phyloP scores from a whole-genome alignment of 2,329 filamentous ascomycete species.

The Pseudovirgaria hyperparasitica region DNA sequence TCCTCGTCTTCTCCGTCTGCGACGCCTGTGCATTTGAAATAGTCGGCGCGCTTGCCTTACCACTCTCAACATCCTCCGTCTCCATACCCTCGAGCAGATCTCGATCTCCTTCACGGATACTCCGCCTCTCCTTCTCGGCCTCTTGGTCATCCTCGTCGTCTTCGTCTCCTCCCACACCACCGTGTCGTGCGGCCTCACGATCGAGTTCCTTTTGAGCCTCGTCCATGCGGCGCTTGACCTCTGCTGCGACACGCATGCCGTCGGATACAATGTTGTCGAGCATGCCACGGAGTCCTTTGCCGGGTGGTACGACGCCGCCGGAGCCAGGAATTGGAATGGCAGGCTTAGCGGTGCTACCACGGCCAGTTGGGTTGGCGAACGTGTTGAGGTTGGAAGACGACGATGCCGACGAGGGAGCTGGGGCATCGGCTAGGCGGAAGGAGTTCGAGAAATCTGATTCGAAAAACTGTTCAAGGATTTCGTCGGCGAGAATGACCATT shows the following conservation, averaged over 20 bases:
- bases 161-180: constrained; percentile 33
- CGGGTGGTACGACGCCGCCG: constrained; percentile 46
- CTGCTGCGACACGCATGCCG: constrained; percentile 88
- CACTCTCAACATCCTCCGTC: constrained; percentile 28
- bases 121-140: constrained; percentile 19
- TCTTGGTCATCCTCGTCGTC: constrained; percentile 58
- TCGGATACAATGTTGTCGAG: constrained; percentile 96
- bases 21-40: constrained; percentile 6
- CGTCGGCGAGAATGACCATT: constrained; percentile 95
- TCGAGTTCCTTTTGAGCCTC: constrained; percentile 89
- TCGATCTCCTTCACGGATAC: constrained; percentile 14
- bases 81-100: constrained; percentile 39
- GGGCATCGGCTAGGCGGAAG: constrained; percentile 68
- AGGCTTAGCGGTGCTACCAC: constrained; percentile 31
- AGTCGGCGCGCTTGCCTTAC: constrained; percentile 10
- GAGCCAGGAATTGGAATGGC: constrained; percentile 23
- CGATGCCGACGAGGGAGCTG: constrained; percentile 33
- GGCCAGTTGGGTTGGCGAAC: constrained; percentile 66
- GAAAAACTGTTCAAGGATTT: constrained; percentile 92
- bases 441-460: constrained; percentile 89
- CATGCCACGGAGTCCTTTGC: constrained; percentile 76
- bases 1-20: constrained; percentile 10
- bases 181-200: constrained; percentile 54
- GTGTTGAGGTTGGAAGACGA: constrained; percentile 67
- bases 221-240: constrained; percentile 86